Evolutionary conservation across 768 basidiomycete genomes (phyloP).

Genomic region (Chalciporus sphaerocephalus): DNA sequence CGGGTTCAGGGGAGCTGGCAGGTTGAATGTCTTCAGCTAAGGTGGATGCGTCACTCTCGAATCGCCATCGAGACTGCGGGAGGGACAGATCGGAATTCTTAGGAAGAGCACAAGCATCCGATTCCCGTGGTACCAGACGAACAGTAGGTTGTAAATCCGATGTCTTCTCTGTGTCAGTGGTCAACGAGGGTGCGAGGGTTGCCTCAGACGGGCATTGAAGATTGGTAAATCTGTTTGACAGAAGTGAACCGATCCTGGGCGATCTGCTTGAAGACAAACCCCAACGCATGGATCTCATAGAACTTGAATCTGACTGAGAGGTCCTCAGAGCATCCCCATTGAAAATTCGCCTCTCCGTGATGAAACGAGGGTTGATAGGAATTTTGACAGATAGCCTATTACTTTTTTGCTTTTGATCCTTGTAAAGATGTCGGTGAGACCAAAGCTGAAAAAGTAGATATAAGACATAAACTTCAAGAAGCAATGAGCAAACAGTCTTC

Average conservation of each 20-base stretch:
- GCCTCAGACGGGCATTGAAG: slow-evolving; percentile 26
- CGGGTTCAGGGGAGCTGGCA: slow-evolving; percentile 9
- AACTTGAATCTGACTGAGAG: slow-evolving; percentile 19
- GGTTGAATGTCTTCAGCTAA: slow-evolving; percentile 1
- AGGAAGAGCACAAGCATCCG: background rate
- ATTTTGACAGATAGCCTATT: slow-evolving; percentile 34
- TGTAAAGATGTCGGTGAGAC: slow-evolving; percentile 52
- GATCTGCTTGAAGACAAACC: slow-evolving; percentile 11
- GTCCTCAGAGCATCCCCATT: slow-evolving; percentile 19
- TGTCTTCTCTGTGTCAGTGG: slow-evolving; percentile 8
- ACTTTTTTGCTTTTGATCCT: slow-evolving; percentile 45
- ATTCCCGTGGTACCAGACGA: slow-evolving; percentile 24
- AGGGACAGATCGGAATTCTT: slow-evolving; percentile 6
- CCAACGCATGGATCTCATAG: slow-evolving; percentile 12
- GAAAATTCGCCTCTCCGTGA: slow-evolving; percentile 25
- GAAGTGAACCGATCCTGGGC: slow-evolving; percentile 10
- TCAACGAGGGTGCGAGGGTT: slow-evolving; percentile 19
- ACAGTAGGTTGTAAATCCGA: slow-evolving; percentile 15
- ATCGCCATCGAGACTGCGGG: slow-evolving; percentile 9
- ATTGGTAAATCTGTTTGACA: slow-evolving; percentile 7
- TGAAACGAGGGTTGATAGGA: slow-evolving; percentile 27
- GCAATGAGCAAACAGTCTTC: background rate
- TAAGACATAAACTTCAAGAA: slow-evolving; percentile 42
- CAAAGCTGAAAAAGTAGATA: slow-evolving; percentile 55
- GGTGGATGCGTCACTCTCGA: slow-evolving; percentile 13